Conservation (phyloP, 305 asterid species). For the Fraxinus platypoda region DNA sequence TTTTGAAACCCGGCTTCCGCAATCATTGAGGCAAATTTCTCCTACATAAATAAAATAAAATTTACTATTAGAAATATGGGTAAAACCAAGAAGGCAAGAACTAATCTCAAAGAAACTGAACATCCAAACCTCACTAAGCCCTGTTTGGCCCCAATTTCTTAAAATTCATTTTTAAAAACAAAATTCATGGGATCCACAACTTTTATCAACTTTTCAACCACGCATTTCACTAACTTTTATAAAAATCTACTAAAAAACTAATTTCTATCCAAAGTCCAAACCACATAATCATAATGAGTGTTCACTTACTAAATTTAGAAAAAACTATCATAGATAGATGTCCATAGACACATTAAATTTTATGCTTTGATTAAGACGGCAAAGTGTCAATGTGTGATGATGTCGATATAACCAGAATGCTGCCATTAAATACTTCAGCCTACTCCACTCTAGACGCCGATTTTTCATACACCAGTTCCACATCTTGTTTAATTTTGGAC, state of each 20-base stretch:
- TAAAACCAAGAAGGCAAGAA: background rate
- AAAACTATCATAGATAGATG: background rate
- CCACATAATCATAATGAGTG: background rate
- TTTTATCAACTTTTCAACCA: background rate
- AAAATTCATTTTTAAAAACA: background rate
- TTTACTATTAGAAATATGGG: background rate
- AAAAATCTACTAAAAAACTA: background rate
- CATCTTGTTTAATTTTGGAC: too few relatives aligned
- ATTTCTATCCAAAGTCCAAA: background rate
- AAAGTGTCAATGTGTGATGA: background rate
- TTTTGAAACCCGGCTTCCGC: constrained; percentile 85
- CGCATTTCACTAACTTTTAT: background rate
- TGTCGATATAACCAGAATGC: background rate
- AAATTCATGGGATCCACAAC: too few relatives aligned
- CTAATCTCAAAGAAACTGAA: background rate
- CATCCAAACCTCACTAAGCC: background rate
- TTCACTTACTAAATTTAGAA: background rate
- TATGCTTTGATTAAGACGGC: background rate
- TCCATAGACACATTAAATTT: background rate
- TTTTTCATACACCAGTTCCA: background rate
- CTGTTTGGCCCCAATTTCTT: background rate
- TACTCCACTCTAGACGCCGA: background rate
- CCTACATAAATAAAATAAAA: constrained; percentile 42
- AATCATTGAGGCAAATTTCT: constrained; percentile 76
- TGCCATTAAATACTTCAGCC: background rate